A percentile compares a stretch with the other conserved stretches of the same genome.
phyloP scores from a whole-genome alignment of 257 asterid species.

The Coffea eugenioides region DNA sequence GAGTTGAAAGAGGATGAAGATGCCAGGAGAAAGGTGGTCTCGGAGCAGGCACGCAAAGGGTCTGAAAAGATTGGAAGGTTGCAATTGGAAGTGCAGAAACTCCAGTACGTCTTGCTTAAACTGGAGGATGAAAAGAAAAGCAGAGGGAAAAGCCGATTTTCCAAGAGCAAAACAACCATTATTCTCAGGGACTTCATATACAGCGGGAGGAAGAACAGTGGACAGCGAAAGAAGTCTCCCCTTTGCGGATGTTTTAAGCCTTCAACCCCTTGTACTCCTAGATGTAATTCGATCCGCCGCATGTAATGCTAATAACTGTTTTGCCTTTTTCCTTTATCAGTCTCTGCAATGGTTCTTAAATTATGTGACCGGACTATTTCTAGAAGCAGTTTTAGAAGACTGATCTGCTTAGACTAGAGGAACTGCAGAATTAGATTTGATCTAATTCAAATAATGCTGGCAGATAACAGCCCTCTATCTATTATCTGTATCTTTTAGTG shows the following conservation, averaged over 20 bases:
- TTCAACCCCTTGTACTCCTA: slow-evolving; percentile 39
- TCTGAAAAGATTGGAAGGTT: slow-evolving; percentile 60
- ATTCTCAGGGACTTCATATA: slow-evolving; percentile 71
- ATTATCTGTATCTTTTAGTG: slow-evolving; percentile 10
- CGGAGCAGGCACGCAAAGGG: slow-evolving; percentile 74
- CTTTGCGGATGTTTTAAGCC: slow-evolving; percentile 72
- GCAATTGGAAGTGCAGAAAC: slow-evolving; percentile 70
- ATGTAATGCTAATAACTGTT: slow-evolving; percentile 20
- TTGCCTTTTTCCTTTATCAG: slow-evolving; percentile 11
- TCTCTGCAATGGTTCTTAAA: slow-evolving; percentile 20
- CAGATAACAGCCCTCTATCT: slow-evolving; percentile 11
- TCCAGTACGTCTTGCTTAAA: slow-evolving; percentile 57
- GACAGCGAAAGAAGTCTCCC: slow-evolving; percentile 56
- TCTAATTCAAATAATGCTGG: slow-evolving; percentile 44
- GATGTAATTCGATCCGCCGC: slow-evolving; percentile 34
- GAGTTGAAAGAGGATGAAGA: slow-evolving; percentile 44
- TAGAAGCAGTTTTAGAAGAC: slow-evolving; percentile 27
- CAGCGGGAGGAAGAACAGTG: slow-evolving; percentile 56
- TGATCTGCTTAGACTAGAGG: slow-evolving; percentile 21
- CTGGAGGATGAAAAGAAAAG: slow-evolving; percentile 66
- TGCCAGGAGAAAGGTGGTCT: slow-evolving; percentile 44
- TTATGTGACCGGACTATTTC: slow-evolving; percentile 23
- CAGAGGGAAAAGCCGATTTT: slow-evolving; percentile 51
- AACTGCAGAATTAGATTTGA: slow-evolving; percentile 35
- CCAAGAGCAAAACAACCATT: slow-evolving; percentile 44